Conservation (phyloP, 441 rosid genomes). For the Erodium chrysanthum region DNA sequence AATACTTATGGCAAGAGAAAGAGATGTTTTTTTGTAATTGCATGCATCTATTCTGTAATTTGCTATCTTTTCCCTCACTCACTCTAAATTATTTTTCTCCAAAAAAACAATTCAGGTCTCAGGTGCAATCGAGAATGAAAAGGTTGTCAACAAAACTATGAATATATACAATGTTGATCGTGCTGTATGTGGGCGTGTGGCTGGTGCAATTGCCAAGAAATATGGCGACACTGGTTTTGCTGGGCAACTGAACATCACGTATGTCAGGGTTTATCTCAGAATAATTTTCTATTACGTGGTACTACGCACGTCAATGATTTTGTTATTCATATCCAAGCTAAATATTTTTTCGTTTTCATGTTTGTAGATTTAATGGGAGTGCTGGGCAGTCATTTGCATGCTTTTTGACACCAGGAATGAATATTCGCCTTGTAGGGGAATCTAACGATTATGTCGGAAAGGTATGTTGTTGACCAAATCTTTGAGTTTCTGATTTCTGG, state of each 20-base stretch:
- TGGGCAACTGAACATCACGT: conserved; percentile 87
- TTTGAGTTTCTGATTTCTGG: conserved; percentile 1
- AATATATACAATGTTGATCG: conserved; percentile 82
- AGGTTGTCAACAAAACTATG: conserved; percentile 55
- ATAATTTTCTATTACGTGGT: not conserved
- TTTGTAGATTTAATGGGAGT: conserved; percentile 69
- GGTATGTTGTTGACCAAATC: conserved; percentile 36
- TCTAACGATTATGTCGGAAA: conserved; percentile 94
- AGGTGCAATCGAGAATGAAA: conserved; percentile 76
- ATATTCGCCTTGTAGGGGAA: conserved; percentile 78
- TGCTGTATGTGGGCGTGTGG: conserved; percentile 82
- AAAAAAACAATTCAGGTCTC: conserved; percentile 36
- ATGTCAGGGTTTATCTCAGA: conserved; percentile 26
- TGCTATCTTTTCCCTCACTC: not conserved
- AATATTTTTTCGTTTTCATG: conserved; percentile 19
- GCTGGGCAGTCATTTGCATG: conserved; percentile 98
- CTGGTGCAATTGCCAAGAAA: conserved; percentile 76
- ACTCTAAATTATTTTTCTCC: conserved; percentile 4
- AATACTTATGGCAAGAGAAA: no score
- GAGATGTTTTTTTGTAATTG: no score
- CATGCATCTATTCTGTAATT: no score
- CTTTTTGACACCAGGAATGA: conserved; percentile 95
- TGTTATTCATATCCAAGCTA: conserved; percentile 19
- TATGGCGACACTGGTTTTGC: conserved; percentile 96
- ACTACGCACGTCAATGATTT: not conserved